Percentiles rank a stretch among this genome's conserved stretches.
phyloP scores from a whole-genome alignment of 2,329 filamentous ascomycete species.

The Teratosphaeria nubilosa region DNA sequence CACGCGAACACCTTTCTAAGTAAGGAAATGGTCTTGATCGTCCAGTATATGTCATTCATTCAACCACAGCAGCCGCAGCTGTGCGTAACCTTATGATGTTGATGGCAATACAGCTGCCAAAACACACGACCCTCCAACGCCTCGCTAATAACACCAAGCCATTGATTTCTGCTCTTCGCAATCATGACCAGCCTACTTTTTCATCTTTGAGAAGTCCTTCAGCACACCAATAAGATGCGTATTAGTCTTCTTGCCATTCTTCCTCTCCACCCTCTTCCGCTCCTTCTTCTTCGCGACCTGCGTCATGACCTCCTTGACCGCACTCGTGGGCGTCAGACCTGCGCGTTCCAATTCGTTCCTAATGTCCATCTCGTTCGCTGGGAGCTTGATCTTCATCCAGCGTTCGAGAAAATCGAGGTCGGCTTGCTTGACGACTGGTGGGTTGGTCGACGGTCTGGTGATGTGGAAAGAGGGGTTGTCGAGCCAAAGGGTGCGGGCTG shows the following conservation, averaged over 20 bases:
- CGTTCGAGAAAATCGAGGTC: slow-evolving; percentile 74
- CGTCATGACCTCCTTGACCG: slow-evolving; percentile 53
- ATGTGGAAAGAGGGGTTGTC: slow-evolving; percentile 57
- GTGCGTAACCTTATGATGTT: no score
- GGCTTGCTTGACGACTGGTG: slow-evolving; percentile 30
- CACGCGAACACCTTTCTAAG: no score
- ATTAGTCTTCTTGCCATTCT: slow-evolving; percentile 74
- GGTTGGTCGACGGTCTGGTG: slow-evolving; percentile 26
- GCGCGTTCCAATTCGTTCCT: slow-evolving; percentile 66
- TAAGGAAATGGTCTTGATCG: no score
- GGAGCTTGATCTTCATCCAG: slow-evolving; percentile 74
- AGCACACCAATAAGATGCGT: slow-evolving; percentile 75
- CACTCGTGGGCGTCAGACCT: slow-evolving; percentile 74
- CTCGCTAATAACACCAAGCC: neutral
- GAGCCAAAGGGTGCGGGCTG: slow-evolving; percentile 76
- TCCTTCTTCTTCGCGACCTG: slow-evolving; percentile 47
- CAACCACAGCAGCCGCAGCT: no score
- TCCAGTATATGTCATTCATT: no score
- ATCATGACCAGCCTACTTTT: neutral
- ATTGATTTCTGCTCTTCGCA: no score
- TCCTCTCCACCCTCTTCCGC: slow-evolving; percentile 64
- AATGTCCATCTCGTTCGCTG: slow-evolving; percentile 59
- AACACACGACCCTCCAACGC: neutral
- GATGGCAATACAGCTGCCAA: neutral
- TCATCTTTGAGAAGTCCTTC: slow-evolving; percentile 50